phyloP scores from a whole-genome alignment of 208 protist species.

The Naegleria gruberi region DNA sequence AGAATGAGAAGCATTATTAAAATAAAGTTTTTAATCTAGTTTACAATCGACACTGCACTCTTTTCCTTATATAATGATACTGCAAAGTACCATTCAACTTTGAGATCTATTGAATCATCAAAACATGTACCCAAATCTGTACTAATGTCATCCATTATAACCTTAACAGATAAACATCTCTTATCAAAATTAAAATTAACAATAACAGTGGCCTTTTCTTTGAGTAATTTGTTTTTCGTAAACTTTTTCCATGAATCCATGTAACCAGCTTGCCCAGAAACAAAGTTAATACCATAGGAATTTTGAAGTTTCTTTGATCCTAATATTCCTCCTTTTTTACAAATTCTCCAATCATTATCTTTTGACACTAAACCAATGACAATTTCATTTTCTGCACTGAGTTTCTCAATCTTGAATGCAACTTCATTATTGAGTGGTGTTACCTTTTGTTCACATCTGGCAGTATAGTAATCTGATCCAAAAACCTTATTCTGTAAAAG shows the following conservation, averaged over 20 bases:
- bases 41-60: neutral
- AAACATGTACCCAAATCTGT: neutral
- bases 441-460: neutral
- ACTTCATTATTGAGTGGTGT: neutral
- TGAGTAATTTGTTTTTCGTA: neutral
- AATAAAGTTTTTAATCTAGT: neutral
- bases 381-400: neutral
- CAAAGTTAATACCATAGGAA: neutral
- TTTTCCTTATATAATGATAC: neutral
- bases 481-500: neutral
- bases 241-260: neutral
- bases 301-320: neutral
- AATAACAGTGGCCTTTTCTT: neutral
- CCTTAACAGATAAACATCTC: neutral
- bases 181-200: neutral
- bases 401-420: neutral
- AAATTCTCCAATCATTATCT: neutral
- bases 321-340: neutral
- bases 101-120: neutral
- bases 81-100: neutral
- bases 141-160: neutral
- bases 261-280: neutral
- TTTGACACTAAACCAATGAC: neutral
- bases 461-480: neutral
- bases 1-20: too few species aligned